phyloP scores from a whole-genome alignment of 2,329 filamentous ascomycete species.

The Neofusicoccum umdonicola region DNA sequence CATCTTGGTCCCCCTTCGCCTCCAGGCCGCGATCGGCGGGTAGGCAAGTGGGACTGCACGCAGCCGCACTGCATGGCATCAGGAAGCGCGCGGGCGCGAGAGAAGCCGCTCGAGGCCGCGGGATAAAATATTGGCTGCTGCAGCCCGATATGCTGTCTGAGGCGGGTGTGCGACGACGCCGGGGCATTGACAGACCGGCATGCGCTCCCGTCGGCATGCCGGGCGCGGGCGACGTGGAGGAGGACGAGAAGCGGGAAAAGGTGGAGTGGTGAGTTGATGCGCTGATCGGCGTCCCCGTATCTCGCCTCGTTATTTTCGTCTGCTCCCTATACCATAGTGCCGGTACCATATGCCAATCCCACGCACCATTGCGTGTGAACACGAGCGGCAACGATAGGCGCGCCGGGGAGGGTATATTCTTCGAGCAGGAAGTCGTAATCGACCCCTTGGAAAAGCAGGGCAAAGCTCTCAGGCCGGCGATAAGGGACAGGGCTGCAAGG shows the following conservation, averaged over 20 bases:
- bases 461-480: not conserved
- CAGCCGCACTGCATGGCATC: not conserved
- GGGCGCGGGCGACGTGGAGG: not conserved
- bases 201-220: not conserved
- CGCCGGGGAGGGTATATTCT: not conserved
- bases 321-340: not conserved
- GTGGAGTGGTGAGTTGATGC: not conserved
- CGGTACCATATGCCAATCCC: not conserved
- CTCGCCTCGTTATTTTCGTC: slow-evolving; percentile 12
- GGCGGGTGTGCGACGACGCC: too few species aligned
- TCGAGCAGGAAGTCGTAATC: not conserved
- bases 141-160: too few species aligned
- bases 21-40: not conserved
- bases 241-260: not conserved
- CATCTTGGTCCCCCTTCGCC: not conserved
- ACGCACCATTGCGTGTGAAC: not conserved
- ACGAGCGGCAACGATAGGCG: not conserved
- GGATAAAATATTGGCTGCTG: not conserved
- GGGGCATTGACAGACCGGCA: not conserved
- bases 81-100: not conserved
- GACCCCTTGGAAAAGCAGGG: too few species aligned
- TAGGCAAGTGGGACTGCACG: not conserved
- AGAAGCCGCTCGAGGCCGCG: not conserved
- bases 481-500: not conserved
- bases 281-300: not conserved